A percentile compares a stretch with the other conserved stretches of the same genome.
Evolutionary conservation across 2,329 filamentous ascomycete genomes (phyloP).

Genomic region (Epichloe bromicola): DNA sequence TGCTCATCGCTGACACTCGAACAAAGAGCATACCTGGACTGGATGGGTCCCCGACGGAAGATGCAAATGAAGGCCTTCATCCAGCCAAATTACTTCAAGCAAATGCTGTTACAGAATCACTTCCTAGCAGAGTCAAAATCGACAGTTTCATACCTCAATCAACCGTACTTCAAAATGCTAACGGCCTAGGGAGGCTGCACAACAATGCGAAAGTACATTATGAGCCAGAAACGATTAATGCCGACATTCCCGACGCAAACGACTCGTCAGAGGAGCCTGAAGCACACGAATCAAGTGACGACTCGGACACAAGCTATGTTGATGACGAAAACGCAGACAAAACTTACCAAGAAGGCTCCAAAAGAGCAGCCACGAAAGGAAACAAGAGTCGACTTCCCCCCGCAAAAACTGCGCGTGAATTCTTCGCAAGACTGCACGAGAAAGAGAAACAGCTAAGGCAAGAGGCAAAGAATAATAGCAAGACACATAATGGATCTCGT

Average conservation of each 20-base stretch:
- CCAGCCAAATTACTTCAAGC: background rate
- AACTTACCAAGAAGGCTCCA: background rate
- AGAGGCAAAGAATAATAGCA: background rate
- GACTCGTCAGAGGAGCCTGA: background rate
- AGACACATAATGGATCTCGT: background rate
- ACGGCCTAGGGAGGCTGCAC: background rate
- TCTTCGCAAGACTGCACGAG: background rate
- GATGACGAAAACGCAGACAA: background rate
- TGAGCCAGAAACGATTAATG: background rate
- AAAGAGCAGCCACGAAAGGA: background rate
- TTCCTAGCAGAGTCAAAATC: background rate
- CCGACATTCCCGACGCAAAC: background rate
- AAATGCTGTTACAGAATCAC: background rate
- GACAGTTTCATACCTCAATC: too few species aligned
- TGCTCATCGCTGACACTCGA: background rate
- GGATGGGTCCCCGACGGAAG: background rate
- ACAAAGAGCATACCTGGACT: background rate
- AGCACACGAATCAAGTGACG: background rate
- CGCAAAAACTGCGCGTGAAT: background rate
- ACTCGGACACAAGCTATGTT: background rate
- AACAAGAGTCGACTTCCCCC: background rate
- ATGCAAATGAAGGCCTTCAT: background rate
- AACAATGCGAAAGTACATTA: too few species aligned
- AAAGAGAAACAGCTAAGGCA: background rate
- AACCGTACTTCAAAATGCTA: background rate